A percentile compares a stretch with the other conserved stretches of the same genome.
phyloP scores from a whole-genome alignment of 1,284 basidiomycete genomes.

The Rhodotorula sp. region DNA sequence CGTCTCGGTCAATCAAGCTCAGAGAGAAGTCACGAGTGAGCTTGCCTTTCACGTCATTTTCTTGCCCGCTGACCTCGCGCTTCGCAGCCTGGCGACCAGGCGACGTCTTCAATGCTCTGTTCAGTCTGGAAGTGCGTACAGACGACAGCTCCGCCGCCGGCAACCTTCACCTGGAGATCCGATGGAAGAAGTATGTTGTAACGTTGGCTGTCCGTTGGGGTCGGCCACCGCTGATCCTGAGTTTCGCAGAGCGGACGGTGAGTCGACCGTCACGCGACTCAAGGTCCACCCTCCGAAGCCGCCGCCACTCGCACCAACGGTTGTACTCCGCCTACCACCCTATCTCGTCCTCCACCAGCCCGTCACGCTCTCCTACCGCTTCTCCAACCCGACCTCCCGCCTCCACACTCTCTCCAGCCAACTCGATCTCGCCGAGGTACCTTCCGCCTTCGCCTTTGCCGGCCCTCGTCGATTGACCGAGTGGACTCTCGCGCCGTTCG shows the following conservation, averaged over 20 bases:
- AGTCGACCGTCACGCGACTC: background rate
- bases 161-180: constrained; percentile 57
- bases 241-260: background rate
- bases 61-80: background rate
- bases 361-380: constrained; percentile 13
- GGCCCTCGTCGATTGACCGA: constrained; percentile 65
- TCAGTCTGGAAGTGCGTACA: constrained; percentile 55
- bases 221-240: background rate
- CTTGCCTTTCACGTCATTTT: rapidly evolving
- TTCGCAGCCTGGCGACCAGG: constrained; percentile 61
- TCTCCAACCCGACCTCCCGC: constrained; percentile 20
- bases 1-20: background rate
- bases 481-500: constrained; percentile 67
- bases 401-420: constrained; percentile 24
- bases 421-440: constrained; percentile 46
- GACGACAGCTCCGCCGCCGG: constrained; percentile 56
- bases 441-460: constrained; percentile 65
- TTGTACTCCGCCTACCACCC: constrained; percentile 10
- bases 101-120: constrained; percentile 62
- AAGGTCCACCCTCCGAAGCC: constrained; percentile 9
- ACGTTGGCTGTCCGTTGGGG: background rate
- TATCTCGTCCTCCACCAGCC: constrained; percentile 14
- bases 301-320: background rate
- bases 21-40: background rate
- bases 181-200: constrained; percentile 63